phyloP scores from a whole-genome alignment of 352 stramenopile species.

The Globisporangium barbulae region DNA sequence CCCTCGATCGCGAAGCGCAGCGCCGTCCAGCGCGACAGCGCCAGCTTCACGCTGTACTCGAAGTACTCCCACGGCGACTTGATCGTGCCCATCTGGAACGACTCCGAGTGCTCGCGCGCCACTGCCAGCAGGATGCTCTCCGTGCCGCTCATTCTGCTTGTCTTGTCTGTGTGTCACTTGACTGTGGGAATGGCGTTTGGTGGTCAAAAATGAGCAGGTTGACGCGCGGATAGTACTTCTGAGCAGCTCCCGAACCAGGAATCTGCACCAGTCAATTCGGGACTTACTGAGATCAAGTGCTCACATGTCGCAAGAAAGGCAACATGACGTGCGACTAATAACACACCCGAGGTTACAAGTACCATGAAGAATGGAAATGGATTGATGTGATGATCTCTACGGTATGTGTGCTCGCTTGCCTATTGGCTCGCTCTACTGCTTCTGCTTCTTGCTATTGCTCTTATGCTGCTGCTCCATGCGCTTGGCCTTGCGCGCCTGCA shows the following conservation, averaged over 20 bases:
- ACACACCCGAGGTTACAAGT: not conserved
- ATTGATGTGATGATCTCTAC: not conserved
- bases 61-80: constrained; percentile 83
- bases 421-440: constrained; percentile 15
- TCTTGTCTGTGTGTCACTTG: constrained; percentile 1
- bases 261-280: constrained; percentile 14
- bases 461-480: constrained; percentile 52
- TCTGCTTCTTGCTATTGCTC: constrained; percentile 24
- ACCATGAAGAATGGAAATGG: constrained; percentile 1
- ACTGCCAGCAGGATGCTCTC: constrained; percentile 54
- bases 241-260: not conserved
- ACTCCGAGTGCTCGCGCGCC: constrained; percentile 49
- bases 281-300: not conserved
- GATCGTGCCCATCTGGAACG: constrained; percentile 48
- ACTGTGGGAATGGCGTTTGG: constrained; percentile 4
- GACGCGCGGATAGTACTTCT: constrained; percentile 1
- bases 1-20: constrained; percentile 82
- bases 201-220: not conserved
- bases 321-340: constrained; percentile 7
- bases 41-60: constrained; percentile 79
- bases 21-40: constrained; percentile 74
- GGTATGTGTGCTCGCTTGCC: no score
- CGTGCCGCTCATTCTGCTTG: constrained; percentile 33
- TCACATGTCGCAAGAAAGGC: constrained; percentile 11
- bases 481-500: constrained; percentile 65